These are phyloP conservation scores for Chenopodium berlandieri DNA, from an alignment of 148 eudicot species.

Conservation along the genomic window DNA sequence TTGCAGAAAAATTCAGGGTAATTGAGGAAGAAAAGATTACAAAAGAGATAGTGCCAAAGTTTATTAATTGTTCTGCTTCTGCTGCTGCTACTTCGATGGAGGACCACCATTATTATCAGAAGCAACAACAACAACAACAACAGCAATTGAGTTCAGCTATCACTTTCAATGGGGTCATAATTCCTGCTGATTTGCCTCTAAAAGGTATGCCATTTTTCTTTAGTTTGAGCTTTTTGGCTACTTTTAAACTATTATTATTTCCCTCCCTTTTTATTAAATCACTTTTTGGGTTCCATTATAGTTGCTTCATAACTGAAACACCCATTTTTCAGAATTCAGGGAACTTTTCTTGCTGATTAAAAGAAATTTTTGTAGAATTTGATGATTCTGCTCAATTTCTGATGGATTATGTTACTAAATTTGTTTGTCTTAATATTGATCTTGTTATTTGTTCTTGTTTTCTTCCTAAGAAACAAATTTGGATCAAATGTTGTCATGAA, in stretches of 20 bases:
- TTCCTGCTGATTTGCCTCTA: conserved; percentile 52
- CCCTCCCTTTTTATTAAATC: neutral
- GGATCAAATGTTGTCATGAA: neutral
- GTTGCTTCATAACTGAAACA: neutral
- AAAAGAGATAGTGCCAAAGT: conserved; percentile 19
- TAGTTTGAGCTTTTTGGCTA: conserved; percentile 17
- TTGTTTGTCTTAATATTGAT: neutral
- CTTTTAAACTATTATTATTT: conserved; percentile 13
- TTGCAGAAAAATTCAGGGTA: conserved; percentile 56
- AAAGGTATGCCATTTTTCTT: conserved; percentile 51
- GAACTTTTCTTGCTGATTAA: neutral
- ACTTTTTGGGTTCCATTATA: neutral
- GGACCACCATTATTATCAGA: conserved; percentile 22
- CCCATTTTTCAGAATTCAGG: neutral
- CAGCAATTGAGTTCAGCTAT: conserved; percentile 12
- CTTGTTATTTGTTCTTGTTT: neutral
- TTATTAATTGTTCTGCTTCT: conserved; percentile 4
- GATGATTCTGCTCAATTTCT: conserved; percentile 6
- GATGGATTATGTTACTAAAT: neutral
- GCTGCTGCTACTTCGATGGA: conserved; percentile 30
- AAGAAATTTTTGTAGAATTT: neutral
- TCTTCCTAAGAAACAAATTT: neutral
- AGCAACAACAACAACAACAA: neutral
- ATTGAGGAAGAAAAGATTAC: conserved; percentile 31
- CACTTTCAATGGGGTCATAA: conserved; percentile 43